phyloP scores from a whole-genome alignment of 345 rosid species.

The Aethionema arabicum region DNA sequence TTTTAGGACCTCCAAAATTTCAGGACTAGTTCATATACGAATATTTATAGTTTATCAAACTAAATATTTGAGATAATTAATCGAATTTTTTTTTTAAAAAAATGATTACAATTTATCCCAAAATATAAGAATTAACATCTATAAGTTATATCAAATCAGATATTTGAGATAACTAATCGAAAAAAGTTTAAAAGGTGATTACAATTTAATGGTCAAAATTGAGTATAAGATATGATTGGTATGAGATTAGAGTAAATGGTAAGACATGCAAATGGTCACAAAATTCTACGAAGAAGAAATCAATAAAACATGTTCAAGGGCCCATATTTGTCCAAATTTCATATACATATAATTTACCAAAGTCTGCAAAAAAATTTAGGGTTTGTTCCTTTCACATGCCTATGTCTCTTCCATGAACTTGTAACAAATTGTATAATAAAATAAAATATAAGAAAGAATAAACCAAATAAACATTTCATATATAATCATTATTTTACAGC shows the following conservation, averaged over 20 bases:
- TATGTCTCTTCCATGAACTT: conserved; percentile 38
- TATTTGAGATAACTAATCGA: too few species aligned
- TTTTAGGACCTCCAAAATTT: too few species aligned
- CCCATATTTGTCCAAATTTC: conserved; percentile 33
- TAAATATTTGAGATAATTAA: too few species aligned
- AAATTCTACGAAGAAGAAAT: conserved; percentile 30
- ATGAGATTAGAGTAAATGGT: conserved; percentile 29
- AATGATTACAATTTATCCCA: too few species aligned
- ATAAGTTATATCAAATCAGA: too few species aligned
- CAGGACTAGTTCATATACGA: too few species aligned
- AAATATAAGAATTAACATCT: too few species aligned
- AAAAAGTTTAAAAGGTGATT: too few species aligned
- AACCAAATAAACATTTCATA: conserved; percentile 24
- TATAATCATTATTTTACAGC: conserved; percentile 2
- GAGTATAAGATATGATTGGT: conserved; percentile 17
- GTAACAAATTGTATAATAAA: neutral
- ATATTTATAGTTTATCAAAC: too few species aligned
- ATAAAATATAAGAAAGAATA: conserved; percentile 30
- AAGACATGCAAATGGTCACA: conserved; percentile 46
- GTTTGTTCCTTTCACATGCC: conserved; percentile 44
- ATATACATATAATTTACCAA: conserved; percentile 25
- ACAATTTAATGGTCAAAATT: conserved; percentile 23
- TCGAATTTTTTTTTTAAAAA: too few species aligned
- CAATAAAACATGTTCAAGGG: conserved; percentile 34
- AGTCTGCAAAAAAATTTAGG: conserved; percentile 37